Evolutionary conservation across 768 basidiomycete species (phyloP).

Genomic region (Hydnomerulius pinastri): DNA sequence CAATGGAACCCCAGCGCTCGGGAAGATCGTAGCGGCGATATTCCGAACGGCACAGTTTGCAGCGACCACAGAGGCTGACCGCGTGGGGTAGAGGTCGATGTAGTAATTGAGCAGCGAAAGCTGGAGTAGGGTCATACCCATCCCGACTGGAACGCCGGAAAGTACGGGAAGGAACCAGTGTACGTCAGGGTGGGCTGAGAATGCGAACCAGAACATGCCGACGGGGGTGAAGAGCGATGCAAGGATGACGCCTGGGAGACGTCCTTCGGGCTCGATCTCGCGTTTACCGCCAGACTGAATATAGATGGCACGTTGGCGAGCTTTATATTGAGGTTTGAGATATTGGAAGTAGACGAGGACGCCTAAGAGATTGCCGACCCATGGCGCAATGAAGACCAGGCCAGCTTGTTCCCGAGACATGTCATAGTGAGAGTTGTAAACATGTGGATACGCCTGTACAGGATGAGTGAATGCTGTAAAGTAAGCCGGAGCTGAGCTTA

Average conservation of each 20-base stretch:
- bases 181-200: background rate
- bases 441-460: constrained; percentile 10
- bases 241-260: constrained; percentile 8
- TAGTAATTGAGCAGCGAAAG: constrained; percentile 9
- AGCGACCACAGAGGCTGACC: constrained; percentile 4
- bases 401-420: constrained; percentile 5
- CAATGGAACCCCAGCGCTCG: constrained; percentile 19
- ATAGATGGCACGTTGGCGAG: constrained; percentile 1
- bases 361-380: constrained; percentile 4
- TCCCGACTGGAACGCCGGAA: constrained; percentile 8
- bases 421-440: background rate
- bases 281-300: background rate
- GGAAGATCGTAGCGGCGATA: constrained; percentile 14
- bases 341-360: constrained; percentile 7
- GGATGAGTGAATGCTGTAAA: too few species aligned
- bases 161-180: constrained; percentile 2
- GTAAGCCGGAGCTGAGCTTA: too few species aligned
- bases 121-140: constrained; percentile 10
- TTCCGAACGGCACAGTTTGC: constrained; percentile 4
- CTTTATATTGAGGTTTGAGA: constrained; percentile 6
- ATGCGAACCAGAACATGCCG: constrained; percentile 9
- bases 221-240: constrained; percentile 4
- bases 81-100: constrained; percentile 10
- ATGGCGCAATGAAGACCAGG: constrained; percentile 6
- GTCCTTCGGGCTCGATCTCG: constrained; percentile 5